These are phyloP conservation scores for Arxiozyma slooffiae DNA, from an alignment of 1,139 yeast genomes.

Conservation along the genomic window DNA sequence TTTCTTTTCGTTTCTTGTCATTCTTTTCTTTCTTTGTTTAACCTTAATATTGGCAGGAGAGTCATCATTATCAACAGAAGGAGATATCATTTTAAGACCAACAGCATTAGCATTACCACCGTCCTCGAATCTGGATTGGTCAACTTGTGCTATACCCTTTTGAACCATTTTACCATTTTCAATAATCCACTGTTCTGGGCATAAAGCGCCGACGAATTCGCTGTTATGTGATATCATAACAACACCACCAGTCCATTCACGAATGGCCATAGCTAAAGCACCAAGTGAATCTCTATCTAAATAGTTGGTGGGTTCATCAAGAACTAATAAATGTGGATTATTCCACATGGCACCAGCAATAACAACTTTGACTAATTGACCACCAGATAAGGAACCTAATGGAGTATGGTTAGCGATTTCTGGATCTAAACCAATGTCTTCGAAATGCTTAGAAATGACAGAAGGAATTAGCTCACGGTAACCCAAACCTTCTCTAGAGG, in stretches of 20 bases:
- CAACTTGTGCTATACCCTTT: conserved; percentile 70
- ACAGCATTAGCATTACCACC: conserved; percentile 45
- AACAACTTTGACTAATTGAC: conserved; percentile 95
- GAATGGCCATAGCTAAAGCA: conserved; percentile 91
- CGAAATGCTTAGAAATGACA: conserved; percentile 92
- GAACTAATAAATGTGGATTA: conserved; percentile 93
- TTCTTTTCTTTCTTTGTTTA: conserved; percentile 83
- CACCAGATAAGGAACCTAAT: conserved; percentile 92
- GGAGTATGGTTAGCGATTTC: conserved; percentile 98
- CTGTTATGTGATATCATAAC: conserved; percentile 97
- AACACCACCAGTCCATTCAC: conserved; percentile 98
- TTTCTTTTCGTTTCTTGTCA: conserved; percentile 94
- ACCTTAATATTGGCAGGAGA: conserved; percentile 95
- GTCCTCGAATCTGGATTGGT: conserved; percentile 72
- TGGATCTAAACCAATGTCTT: conserved; percentile 93
- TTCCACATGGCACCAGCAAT: conserved; percentile 99
- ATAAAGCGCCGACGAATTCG: conserved; percentile 92
- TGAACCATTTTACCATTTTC: conserved; percentile 84
- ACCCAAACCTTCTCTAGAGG: conserved; percentile 96
- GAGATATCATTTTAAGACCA: conserved; percentile 34
- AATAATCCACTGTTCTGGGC: conserved; percentile 98
- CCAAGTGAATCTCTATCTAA: conserved; percentile 96
- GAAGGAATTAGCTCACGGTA: conserved; percentile 86
- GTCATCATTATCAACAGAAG: conserved; percentile 54
- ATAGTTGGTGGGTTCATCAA: conserved; percentile 98